These are phyloP conservation scores for Yamadazyma dendronema DNA, from an alignment of 1,139 yeast genomes.

Conservation along the genomic window DNA sequence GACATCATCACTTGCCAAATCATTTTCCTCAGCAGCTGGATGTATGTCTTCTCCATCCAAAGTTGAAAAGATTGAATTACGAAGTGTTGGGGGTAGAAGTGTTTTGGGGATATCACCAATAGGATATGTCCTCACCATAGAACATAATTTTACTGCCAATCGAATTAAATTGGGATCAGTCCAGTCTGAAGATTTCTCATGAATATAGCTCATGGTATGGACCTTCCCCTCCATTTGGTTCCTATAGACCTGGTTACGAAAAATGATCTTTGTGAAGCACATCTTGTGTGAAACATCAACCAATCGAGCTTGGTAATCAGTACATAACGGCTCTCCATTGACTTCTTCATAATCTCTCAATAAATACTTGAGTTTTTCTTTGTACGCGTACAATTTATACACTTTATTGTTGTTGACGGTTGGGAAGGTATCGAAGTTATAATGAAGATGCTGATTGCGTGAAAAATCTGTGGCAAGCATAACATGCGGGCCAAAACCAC, in stretches of 20 bases:
- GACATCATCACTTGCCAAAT: too few relatives aligned
- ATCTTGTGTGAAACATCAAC: background rate
- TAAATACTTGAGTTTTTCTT: background rate
- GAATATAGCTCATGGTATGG: too few relatives aligned
- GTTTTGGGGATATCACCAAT: too few relatives aligned
- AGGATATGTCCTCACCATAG: too few relatives aligned
- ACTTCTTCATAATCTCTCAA: background rate
- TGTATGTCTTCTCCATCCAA: too few relatives aligned
- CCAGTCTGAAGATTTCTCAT: background rate
- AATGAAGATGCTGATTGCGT: constrained; percentile 9
- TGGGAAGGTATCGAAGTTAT: background rate
- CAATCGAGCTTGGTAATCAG: background rate
- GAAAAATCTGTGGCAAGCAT: constrained; percentile 24
- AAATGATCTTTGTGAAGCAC: background rate
- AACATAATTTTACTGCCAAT: too few relatives aligned
- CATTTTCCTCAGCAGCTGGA: too few relatives aligned
- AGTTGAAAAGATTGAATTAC: too few relatives aligned
- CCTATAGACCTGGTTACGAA: background rate
- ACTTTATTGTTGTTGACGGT: too few relatives aligned
- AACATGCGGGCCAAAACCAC: constrained; percentile 11
- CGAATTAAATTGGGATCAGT: background rate
- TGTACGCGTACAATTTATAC: background rate
- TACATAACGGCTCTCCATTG: background rate
- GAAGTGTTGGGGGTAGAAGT: too few relatives aligned
- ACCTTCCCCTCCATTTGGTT: background rate